Conservation (phyloP, 1,284 basidiomycete genomes). For the Boletellus deceptivus region DNA sequence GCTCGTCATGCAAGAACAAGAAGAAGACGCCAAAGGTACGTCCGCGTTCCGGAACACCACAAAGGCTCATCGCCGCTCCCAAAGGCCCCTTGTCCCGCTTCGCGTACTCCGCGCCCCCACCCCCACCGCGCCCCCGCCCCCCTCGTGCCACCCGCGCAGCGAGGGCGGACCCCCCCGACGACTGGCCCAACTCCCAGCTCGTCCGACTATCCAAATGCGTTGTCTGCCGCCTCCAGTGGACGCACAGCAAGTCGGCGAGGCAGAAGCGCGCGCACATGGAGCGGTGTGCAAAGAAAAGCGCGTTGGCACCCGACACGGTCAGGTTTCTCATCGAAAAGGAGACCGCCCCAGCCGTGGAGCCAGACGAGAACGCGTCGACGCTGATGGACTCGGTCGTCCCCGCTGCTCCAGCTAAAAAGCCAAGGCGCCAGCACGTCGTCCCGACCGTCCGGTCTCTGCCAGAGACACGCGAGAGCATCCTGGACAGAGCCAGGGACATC, state of each 20-base stretch:
- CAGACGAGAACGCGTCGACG: constrained; percentile 34
- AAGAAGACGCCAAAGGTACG: background rate
- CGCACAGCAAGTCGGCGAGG: constrained; percentile 54
- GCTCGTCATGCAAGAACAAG: background rate
- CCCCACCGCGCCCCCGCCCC: background rate
- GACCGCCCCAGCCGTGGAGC: constrained; percentile 32
- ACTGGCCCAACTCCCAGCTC: constrained; percentile 48
- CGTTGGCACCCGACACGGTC: constrained; percentile 55
- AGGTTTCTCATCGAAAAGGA: constrained; percentile 50
- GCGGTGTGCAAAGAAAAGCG: constrained; percentile 61
- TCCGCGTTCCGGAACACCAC: background rate
- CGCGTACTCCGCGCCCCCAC: constrained; percentile 24
- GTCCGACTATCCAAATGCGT: constrained; percentile 55
- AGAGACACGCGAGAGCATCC: constrained; percentile 51
- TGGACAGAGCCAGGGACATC: constrained; percentile 53
- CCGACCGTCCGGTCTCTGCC: constrained; percentile 47
- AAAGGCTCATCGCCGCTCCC: background rate
- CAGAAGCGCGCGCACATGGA: constrained; percentile 68
- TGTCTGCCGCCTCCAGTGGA: constrained; percentile 66
- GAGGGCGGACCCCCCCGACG: constrained; percentile 15
- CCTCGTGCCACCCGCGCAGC: background rate
- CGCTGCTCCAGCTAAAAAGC: constrained; percentile 45
- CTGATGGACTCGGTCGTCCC: constrained; percentile 56
- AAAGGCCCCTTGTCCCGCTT: constrained; percentile 32
- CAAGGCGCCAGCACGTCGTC: constrained; percentile 39